Evolutionary conservation across 257 asterid species (phyloP).

Genomic region (Gynochthodes officinalis): DNA sequence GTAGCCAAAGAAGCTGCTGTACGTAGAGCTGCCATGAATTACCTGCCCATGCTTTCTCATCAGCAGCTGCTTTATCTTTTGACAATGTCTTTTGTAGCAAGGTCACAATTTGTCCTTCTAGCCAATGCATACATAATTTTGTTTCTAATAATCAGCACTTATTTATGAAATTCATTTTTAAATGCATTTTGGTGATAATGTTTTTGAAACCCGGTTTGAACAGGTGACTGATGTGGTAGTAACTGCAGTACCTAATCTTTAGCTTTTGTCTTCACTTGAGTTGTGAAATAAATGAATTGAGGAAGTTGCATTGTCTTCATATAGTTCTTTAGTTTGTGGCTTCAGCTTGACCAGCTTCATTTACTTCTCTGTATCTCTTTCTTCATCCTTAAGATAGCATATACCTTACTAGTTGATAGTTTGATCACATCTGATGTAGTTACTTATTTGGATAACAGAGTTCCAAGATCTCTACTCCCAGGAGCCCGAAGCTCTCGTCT

Average conservation of each 20-base stretch:
- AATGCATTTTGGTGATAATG: neutral
- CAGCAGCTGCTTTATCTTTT: conserved; percentile 87
- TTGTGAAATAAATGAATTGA: neutral
- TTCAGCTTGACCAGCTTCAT: neutral
- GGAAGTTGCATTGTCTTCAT: neutral
- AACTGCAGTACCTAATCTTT: neutral
- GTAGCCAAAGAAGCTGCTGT: conserved; percentile 98
- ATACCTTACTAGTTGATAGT: neutral
- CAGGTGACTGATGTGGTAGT: neutral
- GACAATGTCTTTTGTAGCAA: conserved; percentile 93
- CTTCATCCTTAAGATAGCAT: conserved; percentile 7
- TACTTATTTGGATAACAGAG: conserved; percentile 52
- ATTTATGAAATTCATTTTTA: neutral
- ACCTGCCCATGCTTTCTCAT: conserved; percentile 98
- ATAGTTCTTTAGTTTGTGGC: neutral
- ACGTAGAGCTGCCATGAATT: conserved; percentile 97
- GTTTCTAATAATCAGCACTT: neutral
- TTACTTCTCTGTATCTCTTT: neutral
- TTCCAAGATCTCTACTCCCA: conserved; percentile 89
- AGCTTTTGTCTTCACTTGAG: neutral
- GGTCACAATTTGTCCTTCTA: conserved; percentile 43
- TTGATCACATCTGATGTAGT: conserved; percentile 22
- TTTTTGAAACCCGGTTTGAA: neutral
- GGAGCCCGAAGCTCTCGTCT: conserved; percentile 90
- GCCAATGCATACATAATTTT: neutral